A percentile compares a stretch with the other conserved stretches of the same genome.
Conservation (phyloP, 768 basidiomycete species). For the Pholiota microspora region DNA sequence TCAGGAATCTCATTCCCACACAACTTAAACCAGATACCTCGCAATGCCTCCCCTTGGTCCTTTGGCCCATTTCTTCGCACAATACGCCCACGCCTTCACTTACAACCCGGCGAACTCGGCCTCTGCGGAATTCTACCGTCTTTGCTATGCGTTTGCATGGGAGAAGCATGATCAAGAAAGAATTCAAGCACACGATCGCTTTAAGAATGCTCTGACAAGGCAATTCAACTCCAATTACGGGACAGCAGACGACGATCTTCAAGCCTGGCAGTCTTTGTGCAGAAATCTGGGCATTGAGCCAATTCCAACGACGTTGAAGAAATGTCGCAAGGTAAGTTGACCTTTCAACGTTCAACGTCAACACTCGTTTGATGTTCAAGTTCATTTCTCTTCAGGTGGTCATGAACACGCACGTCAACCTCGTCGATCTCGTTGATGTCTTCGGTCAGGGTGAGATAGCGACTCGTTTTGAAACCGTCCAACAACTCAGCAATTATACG, state of each 20-base stretch:
- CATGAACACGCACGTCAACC: constrained; percentile 30
- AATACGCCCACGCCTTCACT: constrained; percentile 13
- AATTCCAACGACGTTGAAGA: constrained; percentile 22
- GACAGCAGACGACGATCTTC: constrained; percentile 24
- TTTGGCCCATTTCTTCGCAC: constrained; percentile 18
- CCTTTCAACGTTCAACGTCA: no score
- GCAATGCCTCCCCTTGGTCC: constrained; percentile 3
- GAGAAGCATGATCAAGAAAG: constrained; percentile 1
- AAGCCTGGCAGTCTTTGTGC: constrained; percentile 26
- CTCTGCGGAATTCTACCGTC: constrained; percentile 22
- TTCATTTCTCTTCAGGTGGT: constrained; percentile 21
- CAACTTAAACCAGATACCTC: no score
- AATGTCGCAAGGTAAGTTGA: constrained; percentile 24
- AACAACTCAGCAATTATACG: constrained; percentile 30
- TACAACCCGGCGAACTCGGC: constrained; percentile 18
- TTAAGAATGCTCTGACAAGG: constrained; percentile 25
- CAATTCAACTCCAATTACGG: constrained; percentile 32
- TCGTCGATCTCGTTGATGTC: constrained; percentile 33
- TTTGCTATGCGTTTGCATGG: constrained; percentile 18
- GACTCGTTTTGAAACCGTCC: constrained; percentile 21
- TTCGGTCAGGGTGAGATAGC: constrained; percentile 8
- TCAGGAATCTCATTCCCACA: no score
- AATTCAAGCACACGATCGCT: constrained; percentile 15
- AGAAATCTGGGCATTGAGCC: constrained; percentile 23
- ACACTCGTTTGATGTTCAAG: not conserved